A percentile compares a stretch with the other conserved stretches of the same genome.
Conservation (phyloP, 2,329 filamentous ascomycete species). For the Blumeria hordei region DNA sequence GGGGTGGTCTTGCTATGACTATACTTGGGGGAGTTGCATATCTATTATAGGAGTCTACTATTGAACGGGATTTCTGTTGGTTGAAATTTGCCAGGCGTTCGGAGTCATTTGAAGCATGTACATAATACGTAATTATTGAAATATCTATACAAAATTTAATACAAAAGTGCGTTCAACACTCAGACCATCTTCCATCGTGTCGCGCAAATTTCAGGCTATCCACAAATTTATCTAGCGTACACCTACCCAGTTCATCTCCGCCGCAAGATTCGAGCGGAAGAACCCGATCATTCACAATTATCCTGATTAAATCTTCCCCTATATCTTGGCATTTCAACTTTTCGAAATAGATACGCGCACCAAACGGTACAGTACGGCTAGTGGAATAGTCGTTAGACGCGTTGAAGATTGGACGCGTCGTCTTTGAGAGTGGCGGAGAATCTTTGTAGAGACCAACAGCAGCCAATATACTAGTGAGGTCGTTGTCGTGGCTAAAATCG, state of each 20-base stretch:
- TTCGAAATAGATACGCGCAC: conserved; percentile 60
- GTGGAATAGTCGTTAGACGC: conserved; percentile 46
- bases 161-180: conserved; percentile 21
- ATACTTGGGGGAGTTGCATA: conserved; percentile 15
- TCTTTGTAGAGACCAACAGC: conserved; percentile 58
- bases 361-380: conserved; percentile 64
- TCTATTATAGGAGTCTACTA: conserved; percentile 8
- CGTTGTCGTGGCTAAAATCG: conserved; percentile 83
- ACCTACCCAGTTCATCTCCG: conserved; percentile 46
- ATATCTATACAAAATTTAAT: too few species aligned
- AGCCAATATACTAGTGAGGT: conserved; percentile 52
- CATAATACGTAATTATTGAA: too few species aligned
- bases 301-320: conserved; percentile 48
- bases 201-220: conserved; percentile 51
- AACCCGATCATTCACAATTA: conserved; percentile 68
- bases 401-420: conserved; percentile 23
- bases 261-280: conserved; percentile 45
- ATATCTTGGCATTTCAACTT: conserved; percentile 44
- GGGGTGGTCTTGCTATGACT: conserved; percentile 14
- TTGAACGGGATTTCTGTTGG: not conserved
- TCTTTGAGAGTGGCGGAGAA: conserved; percentile 28
- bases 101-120: not conserved
- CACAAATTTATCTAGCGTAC: conserved; percentile 44
- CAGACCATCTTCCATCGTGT: conserved; percentile 46
- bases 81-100: not conserved